phyloP scores from a whole-genome alignment of 805 yeast species.

The Kazachstania viticola region DNA sequence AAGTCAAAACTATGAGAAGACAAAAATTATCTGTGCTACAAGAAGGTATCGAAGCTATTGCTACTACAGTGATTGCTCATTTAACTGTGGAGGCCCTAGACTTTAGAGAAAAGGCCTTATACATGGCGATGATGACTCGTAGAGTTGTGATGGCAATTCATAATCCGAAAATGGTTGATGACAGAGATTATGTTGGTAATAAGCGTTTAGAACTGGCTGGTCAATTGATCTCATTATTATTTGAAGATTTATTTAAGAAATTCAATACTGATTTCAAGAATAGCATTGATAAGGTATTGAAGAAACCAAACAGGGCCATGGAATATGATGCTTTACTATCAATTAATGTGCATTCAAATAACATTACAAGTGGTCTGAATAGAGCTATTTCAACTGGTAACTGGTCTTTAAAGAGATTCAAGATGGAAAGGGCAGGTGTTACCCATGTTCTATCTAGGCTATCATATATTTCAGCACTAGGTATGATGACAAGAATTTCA shows the following conservation, averaged over 20 bases:
- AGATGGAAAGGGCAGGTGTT: constrained; percentile 99
- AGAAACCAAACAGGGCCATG: constrained; percentile 87
- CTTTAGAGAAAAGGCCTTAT: constrained; percentile 87
- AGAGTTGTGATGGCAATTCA: constrained; percentile 92
- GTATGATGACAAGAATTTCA: constrained; percentile 99
- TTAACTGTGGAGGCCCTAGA: constrained; percentile 74
- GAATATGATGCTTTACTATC: constrained; percentile 90
- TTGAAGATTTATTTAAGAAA: constrained; percentile 94
- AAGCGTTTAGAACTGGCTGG: constrained; percentile 96
- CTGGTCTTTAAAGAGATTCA: constrained; percentile 96
- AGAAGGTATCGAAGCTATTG: constrained; percentile 94
- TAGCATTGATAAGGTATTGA: constrained; percentile 83
- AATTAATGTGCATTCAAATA: constrained; percentile 83
- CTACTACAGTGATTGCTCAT: constrained; percentile 94
- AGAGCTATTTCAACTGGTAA: constrained; percentile 97
- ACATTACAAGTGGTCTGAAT: constrained; percentile 87
- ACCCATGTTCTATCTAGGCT: constrained; percentile 89
- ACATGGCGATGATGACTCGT: constrained; percentile 93
- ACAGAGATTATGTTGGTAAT: constrained; percentile 96
- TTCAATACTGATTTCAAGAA: constrained; percentile 92
- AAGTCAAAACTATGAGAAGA: constrained; percentile 88
- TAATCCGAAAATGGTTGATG: constrained; percentile 92
- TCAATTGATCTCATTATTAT: constrained; percentile 84
- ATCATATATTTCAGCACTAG: constrained; percentile 87
- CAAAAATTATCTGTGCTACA: constrained; percentile 72